These are phyloP conservation scores for Verticillium dahliae DNA, from an alignment of 2,329 filamentous ascomycete species.

Conservation along the genomic window DNA sequence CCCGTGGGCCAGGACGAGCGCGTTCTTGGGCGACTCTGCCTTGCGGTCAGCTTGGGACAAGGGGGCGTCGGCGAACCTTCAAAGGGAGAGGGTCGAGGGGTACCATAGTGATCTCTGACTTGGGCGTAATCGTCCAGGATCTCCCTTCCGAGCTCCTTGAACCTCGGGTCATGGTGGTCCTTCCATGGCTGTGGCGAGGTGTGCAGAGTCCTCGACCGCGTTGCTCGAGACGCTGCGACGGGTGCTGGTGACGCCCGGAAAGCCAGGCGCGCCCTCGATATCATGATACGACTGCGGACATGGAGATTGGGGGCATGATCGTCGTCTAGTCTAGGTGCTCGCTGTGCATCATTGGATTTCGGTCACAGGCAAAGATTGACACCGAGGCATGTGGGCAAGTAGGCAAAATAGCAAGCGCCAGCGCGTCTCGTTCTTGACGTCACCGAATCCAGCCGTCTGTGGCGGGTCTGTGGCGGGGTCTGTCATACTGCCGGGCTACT, in stretches of 20 bases:
- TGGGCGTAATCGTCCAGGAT: conserved; percentile 41
- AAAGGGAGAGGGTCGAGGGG: background rate
- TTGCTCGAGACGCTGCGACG: background rate
- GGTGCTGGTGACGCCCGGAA: background rate
- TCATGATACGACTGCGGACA: background rate
- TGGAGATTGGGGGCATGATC: background rate
- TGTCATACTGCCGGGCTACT: too few species aligned
- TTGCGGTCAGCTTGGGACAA: conserved; percentile 2
- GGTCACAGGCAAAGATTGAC: background rate
- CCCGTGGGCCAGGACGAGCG: conserved; percentile 60
- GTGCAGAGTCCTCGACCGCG: background rate
- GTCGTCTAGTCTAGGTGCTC: background rate
- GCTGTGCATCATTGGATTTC: background rate
- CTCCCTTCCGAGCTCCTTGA: conserved; percentile 9
- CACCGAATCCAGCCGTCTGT: background rate
- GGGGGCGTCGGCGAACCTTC: background rate
- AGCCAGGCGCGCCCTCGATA: background rate
- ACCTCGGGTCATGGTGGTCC: background rate
- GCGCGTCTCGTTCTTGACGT: background rate
- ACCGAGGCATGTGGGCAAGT: background rate
- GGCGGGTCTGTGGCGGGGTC: too few species aligned
- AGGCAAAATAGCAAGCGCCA: background rate
- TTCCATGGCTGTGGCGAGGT: background rate
- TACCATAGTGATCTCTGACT: conserved; percentile 38
- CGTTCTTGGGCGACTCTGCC: conserved; percentile 49